Percentiles rank a stretch among this genome's conserved stretches.
phyloP scores from a whole-genome alignment of 768 basidiomycete species.

The Mrakia hoshinonis region DNA sequence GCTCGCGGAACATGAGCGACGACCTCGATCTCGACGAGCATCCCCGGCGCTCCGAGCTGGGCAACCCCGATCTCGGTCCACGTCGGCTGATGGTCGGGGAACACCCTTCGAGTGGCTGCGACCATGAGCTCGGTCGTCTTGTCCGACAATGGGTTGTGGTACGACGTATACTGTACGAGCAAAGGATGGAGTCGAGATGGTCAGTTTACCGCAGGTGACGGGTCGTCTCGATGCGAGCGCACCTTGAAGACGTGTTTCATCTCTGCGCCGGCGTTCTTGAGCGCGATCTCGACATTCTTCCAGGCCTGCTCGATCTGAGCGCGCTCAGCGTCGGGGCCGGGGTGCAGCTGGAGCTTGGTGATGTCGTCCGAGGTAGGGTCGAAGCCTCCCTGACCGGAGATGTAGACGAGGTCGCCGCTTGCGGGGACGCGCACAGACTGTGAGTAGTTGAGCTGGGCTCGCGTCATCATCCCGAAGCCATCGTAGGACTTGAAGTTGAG shows the following conservation, averaged over 20 bases:
- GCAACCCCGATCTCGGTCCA: slow-evolving; percentile 7
- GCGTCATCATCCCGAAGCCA: not conserved
- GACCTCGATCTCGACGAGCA: slow-evolving; percentile 10
- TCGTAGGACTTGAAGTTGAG: slow-evolving; percentile 8
- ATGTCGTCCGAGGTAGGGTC: not conserved
- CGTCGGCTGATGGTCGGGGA: not conserved
- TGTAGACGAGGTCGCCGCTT: slow-evolving; percentile 3
- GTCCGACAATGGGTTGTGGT: slow-evolving; percentile 14
- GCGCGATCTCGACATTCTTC: slow-evolving; percentile 18
- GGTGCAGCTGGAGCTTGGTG: not conserved
- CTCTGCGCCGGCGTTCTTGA: slow-evolving; percentile 4
- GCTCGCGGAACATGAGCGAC: slow-evolving; percentile 13
- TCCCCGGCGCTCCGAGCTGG: not conserved
- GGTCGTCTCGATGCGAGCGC: no score
- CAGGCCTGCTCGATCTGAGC: slow-evolving; percentile 27
- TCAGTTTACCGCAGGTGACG: no score
- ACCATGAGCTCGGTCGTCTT: slow-evolving; percentile 4
- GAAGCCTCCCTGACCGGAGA: not conserved
- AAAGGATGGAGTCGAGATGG: not conserved
- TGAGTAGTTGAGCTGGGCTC: not conserved
- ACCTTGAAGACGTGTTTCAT: not conserved
- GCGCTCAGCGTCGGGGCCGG: not conserved
- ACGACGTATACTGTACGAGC: slow-evolving; percentile 10
- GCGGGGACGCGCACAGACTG: slow-evolving; percentile 6
- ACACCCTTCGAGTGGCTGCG: not conserved